Evolutionary conservation across 164 flowering plant genomes (phyloP), one percentile per base, ranked within the genome.

Genomic region (Annona squamosa): DNA sequence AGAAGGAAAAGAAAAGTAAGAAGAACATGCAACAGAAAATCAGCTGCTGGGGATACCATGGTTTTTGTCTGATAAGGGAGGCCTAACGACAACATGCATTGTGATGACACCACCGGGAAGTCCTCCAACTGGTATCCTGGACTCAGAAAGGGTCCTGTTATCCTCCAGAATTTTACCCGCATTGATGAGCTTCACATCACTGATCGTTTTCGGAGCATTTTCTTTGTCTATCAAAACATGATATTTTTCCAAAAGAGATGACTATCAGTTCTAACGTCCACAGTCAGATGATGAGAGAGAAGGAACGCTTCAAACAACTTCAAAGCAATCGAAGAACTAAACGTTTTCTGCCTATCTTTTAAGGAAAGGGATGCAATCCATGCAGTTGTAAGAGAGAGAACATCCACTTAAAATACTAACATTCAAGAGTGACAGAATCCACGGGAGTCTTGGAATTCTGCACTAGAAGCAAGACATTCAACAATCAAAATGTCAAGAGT

Each of bases 151-250:
- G 26, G 91, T 87, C 80, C 64, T 82, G 84, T 72, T 77, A 75
- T 90, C 86, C 68, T 89, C 92, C 79, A 90, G 77, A 69, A 89
- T 87, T 74, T 80, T 89, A 42, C 95, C 95, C 9, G 89, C 91
- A 75, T 83, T 80, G 16, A 90, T 87, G 37, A 90, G 86, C 85
- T 87, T 89, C 75, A 90, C 70, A 77, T 87, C 90, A 45, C 71
- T 82, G 72, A 83, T 67, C 47, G 87, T 77, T 79, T 78, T 86
- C 18, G 95, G 93, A 64, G 84, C 83, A 77, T 82, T 80, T 73
- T 80, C 85, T 74, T 85, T 87, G 52, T 81, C 90, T 90, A 59
- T 65, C 48, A 74, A n/a, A 62, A 45, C 26, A 71, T 63, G 10
- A 63, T n/a, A 63, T n/a, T 17, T 63, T 63, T 63, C 5, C 19